Evolutionary conservation across 2,329 filamentous ascomycete species (phyloP).

Genomic region (Monosporascus ibericus): DNA sequence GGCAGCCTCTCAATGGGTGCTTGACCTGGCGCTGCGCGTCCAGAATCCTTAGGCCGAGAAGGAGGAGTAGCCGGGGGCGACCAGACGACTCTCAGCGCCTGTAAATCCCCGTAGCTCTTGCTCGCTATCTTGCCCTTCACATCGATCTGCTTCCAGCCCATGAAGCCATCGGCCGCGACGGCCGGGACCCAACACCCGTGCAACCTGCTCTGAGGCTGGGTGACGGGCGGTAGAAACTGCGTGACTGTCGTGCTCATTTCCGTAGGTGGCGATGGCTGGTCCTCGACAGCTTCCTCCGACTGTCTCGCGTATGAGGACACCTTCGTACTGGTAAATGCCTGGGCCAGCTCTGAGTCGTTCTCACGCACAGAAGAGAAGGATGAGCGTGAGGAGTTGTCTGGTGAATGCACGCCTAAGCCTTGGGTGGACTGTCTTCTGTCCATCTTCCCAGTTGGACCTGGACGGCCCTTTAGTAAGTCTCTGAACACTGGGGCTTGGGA

Average conservation of each 20-base stretch:
- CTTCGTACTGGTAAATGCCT: constrained; percentile 59
- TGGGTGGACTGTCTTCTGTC: not conserved
- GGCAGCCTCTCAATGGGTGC: constrained; percentile 63
- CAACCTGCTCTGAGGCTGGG: constrained; percentile 49
- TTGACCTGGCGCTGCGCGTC: constrained; percentile 35
- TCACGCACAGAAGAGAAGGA: constrained; percentile 60
- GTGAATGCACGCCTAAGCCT: constrained; percentile 14
- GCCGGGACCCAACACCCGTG: constrained; percentile 53
- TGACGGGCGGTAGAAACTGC: constrained; percentile 46
- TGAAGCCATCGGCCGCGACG: constrained; percentile 45
- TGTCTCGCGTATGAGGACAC: constrained; percentile 49
- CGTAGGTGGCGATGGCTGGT: constrained; percentile 39
- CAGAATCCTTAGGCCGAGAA: constrained; percentile 24
- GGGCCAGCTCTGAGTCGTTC: constrained; percentile 51
- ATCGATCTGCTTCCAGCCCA: constrained; percentile 57
- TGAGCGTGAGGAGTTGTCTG: constrained; percentile 37
- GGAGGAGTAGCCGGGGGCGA: constrained; percentile 30
- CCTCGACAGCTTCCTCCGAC: constrained; percentile 41
- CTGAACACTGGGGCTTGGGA: not conserved
- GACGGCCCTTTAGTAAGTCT: not conserved
- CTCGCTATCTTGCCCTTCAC: constrained; percentile 54
- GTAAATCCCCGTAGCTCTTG: constrained; percentile 56
- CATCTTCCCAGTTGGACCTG: not conserved
- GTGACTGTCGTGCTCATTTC: constrained; percentile 35
- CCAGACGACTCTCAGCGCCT: constrained; percentile 50